Evolutionary conservation across 2,329 filamentous ascomycete species (phyloP), one percentile per base, ranked within the genome.

Genomic region (Thielaviopsis euricoi): DNA sequence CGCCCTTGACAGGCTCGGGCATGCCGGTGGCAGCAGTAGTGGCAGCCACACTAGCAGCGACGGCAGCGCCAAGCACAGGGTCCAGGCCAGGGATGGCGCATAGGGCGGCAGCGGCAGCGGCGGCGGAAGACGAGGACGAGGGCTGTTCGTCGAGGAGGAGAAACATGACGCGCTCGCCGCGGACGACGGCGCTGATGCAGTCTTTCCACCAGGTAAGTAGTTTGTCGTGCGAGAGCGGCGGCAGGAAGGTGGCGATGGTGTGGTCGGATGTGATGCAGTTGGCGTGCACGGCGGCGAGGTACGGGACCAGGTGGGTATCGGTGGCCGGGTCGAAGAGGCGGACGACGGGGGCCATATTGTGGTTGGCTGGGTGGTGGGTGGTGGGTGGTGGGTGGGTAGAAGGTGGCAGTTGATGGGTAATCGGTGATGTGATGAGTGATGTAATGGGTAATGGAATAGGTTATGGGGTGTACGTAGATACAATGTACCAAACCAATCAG

Each of bases 151-250:
- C 67, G 48, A 81, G 66, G 26, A 80, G 72, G 52, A 83, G 70
- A 57, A 79, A 69, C 60, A 84, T 81, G 61, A 76, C 66, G 13
- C 78, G 71, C 15, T 66, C 69, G 23, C 73, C 75, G 17, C 67
- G 65, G 17, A 64, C 66, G 29, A 76, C 71, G 64, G 81, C 75
- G 22, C 72, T 69, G 56, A 78, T 74, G 23, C 73, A 69, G 22
- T 73, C 71, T 64, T 76, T 74, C 81, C 80, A 84, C 73, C 76
- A 83, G 9, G 69, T 63, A 29, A 78, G 69, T 46, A 84, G 75
- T 64, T 78, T 79, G 43, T 75, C 71, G 64, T 79, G 72, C 53
- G 74, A 74, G 37, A 83, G 69, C 0, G 81, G 80, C n/a, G 79
- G 78, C 15, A 81, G 70, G 65, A 83, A 84, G 4, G 74, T 78